Percentiles rank a stretch among this genome's conserved stretches.
Evolutionary conservation across 352 stramenopile species (phyloP).

Genomic region (Phytophthora ohioensis): DNA sequence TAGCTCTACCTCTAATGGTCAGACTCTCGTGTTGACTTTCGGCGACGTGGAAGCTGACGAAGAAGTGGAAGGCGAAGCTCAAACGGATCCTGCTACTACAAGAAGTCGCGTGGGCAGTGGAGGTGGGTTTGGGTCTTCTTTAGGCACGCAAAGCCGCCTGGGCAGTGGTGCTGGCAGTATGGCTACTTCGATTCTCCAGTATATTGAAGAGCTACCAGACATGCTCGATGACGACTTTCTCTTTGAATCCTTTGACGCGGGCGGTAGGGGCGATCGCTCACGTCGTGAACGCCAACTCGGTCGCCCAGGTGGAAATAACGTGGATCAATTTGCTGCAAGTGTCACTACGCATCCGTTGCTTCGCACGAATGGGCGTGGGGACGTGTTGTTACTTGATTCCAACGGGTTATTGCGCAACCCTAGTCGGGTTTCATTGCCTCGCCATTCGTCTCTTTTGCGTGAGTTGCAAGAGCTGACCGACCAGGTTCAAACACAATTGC

Average conservation of each 20-base stretch:
- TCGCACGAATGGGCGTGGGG: constrained; percentile 47
- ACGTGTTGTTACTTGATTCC: constrained; percentile 40
- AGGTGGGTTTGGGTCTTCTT: constrained; percentile 11
- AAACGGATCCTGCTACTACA: not conserved
- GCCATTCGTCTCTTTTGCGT: constrained; percentile 75
- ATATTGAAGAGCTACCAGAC: constrained; percentile 68
- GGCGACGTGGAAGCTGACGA: constrained; percentile 43
- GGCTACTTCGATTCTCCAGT: constrained; percentile 55
- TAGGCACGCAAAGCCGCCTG: constrained; percentile 24
- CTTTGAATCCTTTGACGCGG: constrained; percentile 65
- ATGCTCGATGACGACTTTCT: constrained; percentile 62
- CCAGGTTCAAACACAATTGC: constrained; percentile 78
- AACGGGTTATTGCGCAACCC: constrained; percentile 39
- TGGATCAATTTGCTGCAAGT: constrained; percentile 24
- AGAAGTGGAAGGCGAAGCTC: constrained; percentile 20
- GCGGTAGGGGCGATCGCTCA: constrained; percentile 40
- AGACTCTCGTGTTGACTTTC: constrained; percentile 56
- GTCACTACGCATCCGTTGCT: constrained; percentile 52
- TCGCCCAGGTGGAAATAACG: constrained; percentile 19
- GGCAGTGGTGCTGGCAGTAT: constrained; percentile 22
- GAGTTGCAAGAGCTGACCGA: constrained; percentile 81
- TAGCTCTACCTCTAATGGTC: constrained; percentile 26
- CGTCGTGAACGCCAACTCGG: constrained; percentile 46
- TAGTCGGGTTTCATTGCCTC: constrained; percentile 55
- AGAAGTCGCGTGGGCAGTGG: constrained; percentile 21